Evolutionary conservation across 192 early-diverging fungal species (phyloP), one percentile per base, ranked within the genome.

Genomic region (Rhizoclosmatium sp.): DNA sequence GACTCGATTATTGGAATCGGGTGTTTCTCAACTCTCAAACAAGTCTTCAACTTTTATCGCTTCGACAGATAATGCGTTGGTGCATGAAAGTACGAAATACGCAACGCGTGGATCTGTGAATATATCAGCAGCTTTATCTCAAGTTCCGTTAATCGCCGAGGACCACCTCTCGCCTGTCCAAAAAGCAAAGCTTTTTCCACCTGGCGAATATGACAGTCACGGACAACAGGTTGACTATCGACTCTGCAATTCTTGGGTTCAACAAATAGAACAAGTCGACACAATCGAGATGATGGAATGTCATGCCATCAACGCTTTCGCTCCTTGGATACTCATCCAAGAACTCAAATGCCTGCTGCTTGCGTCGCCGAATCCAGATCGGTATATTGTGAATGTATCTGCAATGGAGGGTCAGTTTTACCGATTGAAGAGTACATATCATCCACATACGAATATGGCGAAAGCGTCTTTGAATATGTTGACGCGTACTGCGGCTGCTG

Each of bases 391-490:
- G 10, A 88, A 88, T 62, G 87, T 88, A 3, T 82, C 79, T 3
- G 87, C 87, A 47, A 87, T 85, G 83, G 87, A 88, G 67, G 87
- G 87, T 12, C 87, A 88, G 70, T 88, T 88, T 66, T 85, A 88
- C 71, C 54, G 87, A 62, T 61, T 75, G 56, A 88, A 88, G 65
- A 78, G 83, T 2, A 67, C 75, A 14, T 61, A 61, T 64, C 82
- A 79, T 61, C 84, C 84, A 21, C 84, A 85, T 65, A 82, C 80
- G 12, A 85, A 85, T 70, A 85, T 85, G 83, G 83, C 84, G 16
- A 85, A 85, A 75, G 72, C 85, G 21, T 68, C 84, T 2, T 64
- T 88, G 12, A 88, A 88, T 69, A 88, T 88, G 87, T 75, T 88
- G 80, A 88, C 87, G 42, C 80, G 87, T 4, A 88, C 87, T 5